These are phyloP conservation scores for Blastobotrys aristatus DNA, from an alignment of 1,139 yeast species.

Conservation along the genomic window DNA sequence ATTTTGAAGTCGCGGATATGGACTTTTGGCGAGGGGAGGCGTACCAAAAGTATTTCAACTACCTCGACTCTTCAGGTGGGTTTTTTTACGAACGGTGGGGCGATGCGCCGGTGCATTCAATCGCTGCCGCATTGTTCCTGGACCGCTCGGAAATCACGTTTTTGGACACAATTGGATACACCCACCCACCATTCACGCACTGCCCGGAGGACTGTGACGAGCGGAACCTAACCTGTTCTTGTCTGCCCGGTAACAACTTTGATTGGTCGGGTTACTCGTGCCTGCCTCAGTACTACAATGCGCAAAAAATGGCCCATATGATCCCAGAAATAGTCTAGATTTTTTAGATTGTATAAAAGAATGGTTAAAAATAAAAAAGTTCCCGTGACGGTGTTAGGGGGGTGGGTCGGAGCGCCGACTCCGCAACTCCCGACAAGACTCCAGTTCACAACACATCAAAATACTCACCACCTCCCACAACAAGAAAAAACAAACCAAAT, in stretches of 20 bases:
- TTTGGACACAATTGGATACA: constrained; percentile 80
- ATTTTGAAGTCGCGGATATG: constrained; percentile 74
- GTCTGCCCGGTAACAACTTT: constrained; percentile 58
- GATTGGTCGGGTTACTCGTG: constrained; percentile 87
- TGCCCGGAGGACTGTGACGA: constrained; percentile 45
- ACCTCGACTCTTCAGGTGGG: constrained; percentile 74
- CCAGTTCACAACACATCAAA: no score
- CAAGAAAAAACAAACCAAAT: no score
- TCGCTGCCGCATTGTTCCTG: constrained; percentile 75
- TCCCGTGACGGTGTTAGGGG: no score
- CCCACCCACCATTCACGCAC: constrained; percentile 55
- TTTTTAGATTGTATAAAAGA: no score
- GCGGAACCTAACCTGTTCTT: constrained; percentile 39
- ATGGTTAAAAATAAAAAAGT: no score
- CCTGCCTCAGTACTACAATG: constrained; percentile 61
- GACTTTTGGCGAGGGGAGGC: constrained; percentile 71
- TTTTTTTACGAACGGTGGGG: constrained; percentile 93
- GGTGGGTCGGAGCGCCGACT: no score
- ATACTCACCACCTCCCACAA: neutral
- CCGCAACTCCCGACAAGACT: no score
- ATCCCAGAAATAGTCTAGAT: neutral
- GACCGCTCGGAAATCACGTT: constrained; percentile 64
- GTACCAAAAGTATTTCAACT: constrained; percentile 61
- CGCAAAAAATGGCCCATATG: constrained; percentile 44
- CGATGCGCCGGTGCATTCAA: constrained; percentile 86